phyloP scores from a whole-genome alignment of 2,329 filamentous ascomycete species.

The Monosporascus sp. region DNA sequence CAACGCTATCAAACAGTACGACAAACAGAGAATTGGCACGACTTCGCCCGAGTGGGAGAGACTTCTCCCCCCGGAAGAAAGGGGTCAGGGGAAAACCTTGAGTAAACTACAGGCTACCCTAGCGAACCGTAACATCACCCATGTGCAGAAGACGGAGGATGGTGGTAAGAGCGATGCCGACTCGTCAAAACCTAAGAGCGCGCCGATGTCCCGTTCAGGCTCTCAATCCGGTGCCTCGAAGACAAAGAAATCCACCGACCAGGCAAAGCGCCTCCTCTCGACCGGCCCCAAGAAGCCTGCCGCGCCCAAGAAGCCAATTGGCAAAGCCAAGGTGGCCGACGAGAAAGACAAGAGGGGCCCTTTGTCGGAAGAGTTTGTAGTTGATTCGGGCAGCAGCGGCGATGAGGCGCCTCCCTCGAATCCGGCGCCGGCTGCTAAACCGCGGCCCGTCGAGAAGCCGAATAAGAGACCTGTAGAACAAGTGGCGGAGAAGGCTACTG shows the following conservation, averaged over 20 bases:
- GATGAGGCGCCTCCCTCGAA: constrained; percentile 41
- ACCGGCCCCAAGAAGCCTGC: constrained; percentile 34
- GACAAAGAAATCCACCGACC: constrained; percentile 51
- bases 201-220: constrained; percentile 42
- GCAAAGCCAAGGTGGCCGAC: constrained; percentile 34
- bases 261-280: constrained; percentile 49
- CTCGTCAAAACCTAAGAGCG: constrained; percentile 30
- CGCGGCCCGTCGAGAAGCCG: constrained; percentile 24
- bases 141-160: constrained; percentile 45
- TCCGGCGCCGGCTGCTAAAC: constrained; percentile 24
- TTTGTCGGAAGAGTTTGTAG: constrained; percentile 51
- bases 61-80: constrained; percentile 51
- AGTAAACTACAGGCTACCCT: constrained; percentile 57
- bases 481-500: constrained; percentile 7
- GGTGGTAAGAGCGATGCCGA: constrained; percentile 36
- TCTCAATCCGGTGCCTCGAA: constrained; percentile 47
- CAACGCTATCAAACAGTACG: constrained; percentile 54
- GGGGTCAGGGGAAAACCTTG: constrained; percentile 54
- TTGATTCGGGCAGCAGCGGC: constrained; percentile 50
- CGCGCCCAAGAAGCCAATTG: constrained; percentile 36
- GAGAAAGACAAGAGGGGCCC: constrained; percentile 36
- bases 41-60: constrained; percentile 57
- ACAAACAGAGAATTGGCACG: constrained; percentile 51
- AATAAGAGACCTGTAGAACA: constrained; percentile 11
- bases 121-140: constrained; percentile 43